Evolutionary conservation across 345 rosid genomes (phyloP).

Genomic region (Cardiospermum halicacabum): DNA sequence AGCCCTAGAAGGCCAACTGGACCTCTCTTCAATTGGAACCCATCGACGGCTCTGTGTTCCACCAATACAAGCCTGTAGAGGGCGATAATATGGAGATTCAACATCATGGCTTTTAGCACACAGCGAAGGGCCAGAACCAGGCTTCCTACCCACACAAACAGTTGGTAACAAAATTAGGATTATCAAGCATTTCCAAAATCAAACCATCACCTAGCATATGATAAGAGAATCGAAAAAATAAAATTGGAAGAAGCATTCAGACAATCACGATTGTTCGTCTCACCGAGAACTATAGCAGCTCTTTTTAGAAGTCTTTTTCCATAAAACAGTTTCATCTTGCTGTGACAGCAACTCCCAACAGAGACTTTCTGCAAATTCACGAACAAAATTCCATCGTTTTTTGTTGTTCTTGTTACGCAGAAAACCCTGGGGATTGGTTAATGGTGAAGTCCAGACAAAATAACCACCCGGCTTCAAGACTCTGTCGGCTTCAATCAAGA

Average conservation of each 20-base stretch:
- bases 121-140: slow-evolving; percentile 68
- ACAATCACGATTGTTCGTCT: slow-evolving; percentile 20
- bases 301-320: slow-evolving; percentile 83
- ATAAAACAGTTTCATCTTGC: slow-evolving; percentile 92
- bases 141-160: slow-evolving; percentile 47
- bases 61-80: slow-evolving; percentile 78
- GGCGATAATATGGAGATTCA: slow-evolving; percentile 86
- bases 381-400: slow-evolving; percentile 72
- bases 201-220: neutral
- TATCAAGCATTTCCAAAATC: slow-evolving; percentile 12
- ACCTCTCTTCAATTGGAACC: slow-evolving; percentile 78
- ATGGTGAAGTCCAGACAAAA: slow-evolving; percentile 98
- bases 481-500: slow-evolving; percentile 82
- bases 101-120: slow-evolving; percentile 77
- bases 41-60: slow-evolving; percentile 83
- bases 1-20: slow-evolving; percentile 85
- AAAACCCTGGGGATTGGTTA: slow-evolving; percentile 53
- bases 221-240: neutral
- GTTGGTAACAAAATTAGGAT: slow-evolving; percentile 20
- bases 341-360: slow-evolving; percentile 91
- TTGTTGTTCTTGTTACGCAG: slow-evolving; percentile 54
- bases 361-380: slow-evolving; percentile 62
- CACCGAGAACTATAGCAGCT: slow-evolving; percentile 77
- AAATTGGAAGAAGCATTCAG: neutral
- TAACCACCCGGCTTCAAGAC: slow-evolving; percentile 96